A percentile compares a stretch with the other conserved stretches of the same genome.
Conservation (phyloP, 2,329 filamentous ascomycete genomes). For the Passalora sequoiae region DNA sequence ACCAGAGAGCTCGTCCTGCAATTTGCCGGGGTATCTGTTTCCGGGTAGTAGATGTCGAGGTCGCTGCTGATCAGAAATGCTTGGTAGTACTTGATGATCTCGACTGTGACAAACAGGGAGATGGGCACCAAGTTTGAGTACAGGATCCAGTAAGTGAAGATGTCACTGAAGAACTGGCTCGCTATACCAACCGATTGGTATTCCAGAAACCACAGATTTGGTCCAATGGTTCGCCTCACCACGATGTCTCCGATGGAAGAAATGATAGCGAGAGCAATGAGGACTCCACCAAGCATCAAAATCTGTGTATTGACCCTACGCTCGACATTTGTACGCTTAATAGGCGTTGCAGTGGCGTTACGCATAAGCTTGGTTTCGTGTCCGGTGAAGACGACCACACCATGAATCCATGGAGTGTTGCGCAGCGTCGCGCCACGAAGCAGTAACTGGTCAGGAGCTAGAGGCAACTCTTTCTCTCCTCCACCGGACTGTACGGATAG, state of each 20-base stretch:
- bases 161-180: constrained; percentile 85
- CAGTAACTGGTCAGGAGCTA: constrained; percentile 88
- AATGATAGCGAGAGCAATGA: constrained; percentile 78
- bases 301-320: constrained; percentile 90
- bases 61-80: constrained; percentile 98
- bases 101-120: constrained; percentile 93
- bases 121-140: constrained; percentile 97
- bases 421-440: constrained; percentile 87
- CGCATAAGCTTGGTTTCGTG: constrained; percentile 99
- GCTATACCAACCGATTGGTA: constrained; percentile 57
- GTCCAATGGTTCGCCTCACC: constrained; percentile 59
- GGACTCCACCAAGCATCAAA: constrained; percentile 77
- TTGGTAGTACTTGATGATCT: constrained; percentile 96
- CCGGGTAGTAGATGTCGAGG: constrained; percentile 95
- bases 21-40: constrained; percentile 89
- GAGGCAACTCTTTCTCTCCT: constrained; percentile 83
- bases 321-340: constrained; percentile 96
- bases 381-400: constrained; percentile 91
- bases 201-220: constrained; percentile 66
- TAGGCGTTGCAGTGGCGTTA: constrained; percentile 92
- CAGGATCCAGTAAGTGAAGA: constrained; percentile 97
- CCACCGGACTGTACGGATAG: constrained; percentile 85
- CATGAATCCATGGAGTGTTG: constrained; percentile 96
- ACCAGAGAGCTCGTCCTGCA: constrained; percentile 95
- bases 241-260: constrained; percentile 89